A percentile compares a stretch with the other conserved stretches of the same genome.
These are phyloP conservation scores for Salix exigua DNA, from an alignment of 345 rosid genomes.

Conservation along the genomic window DNA sequence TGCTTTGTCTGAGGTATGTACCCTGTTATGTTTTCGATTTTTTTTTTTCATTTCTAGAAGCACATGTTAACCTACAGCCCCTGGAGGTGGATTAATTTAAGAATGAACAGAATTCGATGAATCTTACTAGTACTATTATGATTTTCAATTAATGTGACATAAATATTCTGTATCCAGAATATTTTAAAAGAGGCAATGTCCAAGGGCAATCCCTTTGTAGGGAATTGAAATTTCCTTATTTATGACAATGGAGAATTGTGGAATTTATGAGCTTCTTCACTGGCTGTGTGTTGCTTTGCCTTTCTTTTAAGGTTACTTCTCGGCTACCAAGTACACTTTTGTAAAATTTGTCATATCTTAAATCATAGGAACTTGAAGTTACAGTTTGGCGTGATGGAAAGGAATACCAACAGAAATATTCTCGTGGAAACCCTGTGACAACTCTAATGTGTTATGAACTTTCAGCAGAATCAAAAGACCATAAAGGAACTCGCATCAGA, in stretches of 20 bases:
- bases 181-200: not conserved
- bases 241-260: not conserved
- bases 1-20: conserved; percentile 89
- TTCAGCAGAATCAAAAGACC: conserved; percentile 52
- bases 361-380: conserved; percentile 64
- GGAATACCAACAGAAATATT: conserved; percentile 75
- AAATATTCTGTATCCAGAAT: not conserved
- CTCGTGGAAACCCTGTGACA: conserved; percentile 81
- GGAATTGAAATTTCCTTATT: not conserved
- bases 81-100: not conserved
- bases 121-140: not conserved
- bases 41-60: not conserved
- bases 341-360: conserved; percentile 6
- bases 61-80: not conserved
- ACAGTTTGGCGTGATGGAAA: conserved; percentile 89
- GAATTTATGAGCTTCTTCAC: not conserved
- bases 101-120: not conserved
- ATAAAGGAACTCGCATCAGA: conserved; percentile 66
- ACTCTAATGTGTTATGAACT: conserved; percentile 47
- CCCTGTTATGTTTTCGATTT: not conserved
- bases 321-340: not conserved
- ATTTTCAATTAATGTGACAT: not conserved
- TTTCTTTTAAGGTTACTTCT: not conserved
- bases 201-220: not conserved
- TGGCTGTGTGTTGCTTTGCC: not conserved